These are phyloP conservation scores for Colletotrichum theobromicola DNA, from an alignment of 2,329 filamentous ascomycete genomes.

Conservation along the genomic window DNA sequence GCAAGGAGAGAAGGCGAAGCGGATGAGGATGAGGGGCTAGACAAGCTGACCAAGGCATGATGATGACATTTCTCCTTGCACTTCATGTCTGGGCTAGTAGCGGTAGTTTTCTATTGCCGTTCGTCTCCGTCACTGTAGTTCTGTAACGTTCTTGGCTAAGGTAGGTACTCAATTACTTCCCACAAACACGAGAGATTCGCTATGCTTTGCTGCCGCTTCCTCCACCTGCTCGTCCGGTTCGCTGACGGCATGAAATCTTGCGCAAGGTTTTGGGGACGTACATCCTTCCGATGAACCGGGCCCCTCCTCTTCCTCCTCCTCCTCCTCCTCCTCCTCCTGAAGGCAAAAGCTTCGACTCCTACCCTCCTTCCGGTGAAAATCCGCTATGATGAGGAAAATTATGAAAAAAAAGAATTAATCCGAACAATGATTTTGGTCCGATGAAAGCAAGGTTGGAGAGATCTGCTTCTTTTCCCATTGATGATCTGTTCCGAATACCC, in stretches of 20 bases:
- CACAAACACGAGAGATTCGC: not conserved
- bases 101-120: not conserved
- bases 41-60: not conserved
- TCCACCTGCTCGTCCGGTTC: not conserved
- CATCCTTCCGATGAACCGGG: constrained; percentile 15
- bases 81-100: not conserved
- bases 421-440: not conserved
- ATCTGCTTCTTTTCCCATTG: constrained; percentile 1
- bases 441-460: not conserved
- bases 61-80: not conserved
- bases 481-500: not conserved
- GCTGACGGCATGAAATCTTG: not conserved
- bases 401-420: not conserved
- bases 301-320: not conserved
- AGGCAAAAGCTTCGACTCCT: not conserved
- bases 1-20: not conserved
- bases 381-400: not conserved
- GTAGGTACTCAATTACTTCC: not conserved
- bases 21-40: not conserved
- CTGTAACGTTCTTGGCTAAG: not conserved
- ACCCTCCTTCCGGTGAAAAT: not conserved
- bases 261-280: not conserved
- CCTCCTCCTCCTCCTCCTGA: not conserved
- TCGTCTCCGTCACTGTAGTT: not conserved
- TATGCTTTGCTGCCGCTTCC: not conserved